phyloP scores from a whole-genome alignment of 305 asterid species.

The Solanum hybrid region DNA sequence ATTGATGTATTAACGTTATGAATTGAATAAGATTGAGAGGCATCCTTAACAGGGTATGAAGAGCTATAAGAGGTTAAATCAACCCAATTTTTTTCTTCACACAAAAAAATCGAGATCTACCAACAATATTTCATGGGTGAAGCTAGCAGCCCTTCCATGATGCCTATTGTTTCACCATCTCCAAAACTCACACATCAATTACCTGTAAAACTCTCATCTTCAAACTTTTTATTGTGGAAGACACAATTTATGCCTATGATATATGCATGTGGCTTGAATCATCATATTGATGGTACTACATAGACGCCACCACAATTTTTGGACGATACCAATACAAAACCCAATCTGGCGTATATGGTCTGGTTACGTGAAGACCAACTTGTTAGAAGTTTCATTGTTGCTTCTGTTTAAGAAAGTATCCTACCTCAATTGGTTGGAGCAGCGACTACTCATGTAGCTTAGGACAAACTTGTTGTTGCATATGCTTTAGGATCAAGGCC shows the following conservation, averaged over 20 bases:
- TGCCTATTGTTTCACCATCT: neutral
- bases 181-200: neutral
- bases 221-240: neutral
- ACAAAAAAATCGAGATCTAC: neutral
- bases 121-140: neutral
- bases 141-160: neutral
- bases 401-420: neutral
- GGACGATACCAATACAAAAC: neutral
- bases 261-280: neutral
- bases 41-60: neutral
- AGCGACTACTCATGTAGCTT: neutral
- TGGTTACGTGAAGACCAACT: neutral
- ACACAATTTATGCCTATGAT: neutral
- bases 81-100: neutral
- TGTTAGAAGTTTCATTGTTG: too few species aligned
- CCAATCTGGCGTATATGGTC: neutral
- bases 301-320: neutral
- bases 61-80: neutral
- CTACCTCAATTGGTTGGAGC: neutral
- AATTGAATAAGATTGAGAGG: neutral
- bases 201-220: neutral
- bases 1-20: neutral
- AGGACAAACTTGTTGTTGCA: neutral
- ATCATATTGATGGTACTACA: neutral
- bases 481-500: neutral